Base-by-base conservation (phyloP, 768 basidiomycete species). In the Termitomyces sp. region DNA sequence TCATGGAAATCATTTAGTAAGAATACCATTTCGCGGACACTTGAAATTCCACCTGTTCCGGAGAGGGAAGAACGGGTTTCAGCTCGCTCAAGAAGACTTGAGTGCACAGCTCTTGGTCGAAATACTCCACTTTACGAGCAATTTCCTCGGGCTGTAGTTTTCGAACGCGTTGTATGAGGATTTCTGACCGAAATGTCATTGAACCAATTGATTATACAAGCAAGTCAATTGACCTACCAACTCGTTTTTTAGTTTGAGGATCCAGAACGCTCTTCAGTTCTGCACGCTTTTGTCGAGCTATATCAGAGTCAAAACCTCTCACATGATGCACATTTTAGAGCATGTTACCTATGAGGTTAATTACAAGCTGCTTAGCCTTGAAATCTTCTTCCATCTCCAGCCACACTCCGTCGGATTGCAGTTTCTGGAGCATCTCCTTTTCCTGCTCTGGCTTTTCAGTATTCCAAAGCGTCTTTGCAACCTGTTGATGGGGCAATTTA, bases 351-450 rank as follows among this genome's bases (percentile, higher is more conserved):
- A 97, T 84, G 12, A 94, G 74, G 67, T 92, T 93, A 58, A 91
- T 90, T 57, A 96, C 94, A 49, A 95, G 78, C 69, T 97, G 92
- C 72, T 94, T 94, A 18, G 94, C 94, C 68, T 94, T 93, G 77
- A 99, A 99, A 69, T 94, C 94, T 67, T 96, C 90, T 70, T 98
- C 94, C 90, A 99, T 98, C 74, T 94, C 88, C 66, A 81, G 81
- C 89, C 94, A 98, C 15, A 99, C 85, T 45, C 94, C 92, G 65
- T 94, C 91, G 51, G 76, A 72, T 65, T 89, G 87, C 48, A 99
- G 73, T 70, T 90, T 91, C 69, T 85, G 80, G 44, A 94, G 72
- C 81, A 94, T 92, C 63, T 91, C 87, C 60, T 82, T 77, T 66
- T 93, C 91, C 66, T 85, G 86, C 62, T 84, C 76, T 1, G 81